Evolutionary conservation across 495 filamentous ascomycete species (phyloP).

Genomic region (Penicillium arizonense): DNA sequence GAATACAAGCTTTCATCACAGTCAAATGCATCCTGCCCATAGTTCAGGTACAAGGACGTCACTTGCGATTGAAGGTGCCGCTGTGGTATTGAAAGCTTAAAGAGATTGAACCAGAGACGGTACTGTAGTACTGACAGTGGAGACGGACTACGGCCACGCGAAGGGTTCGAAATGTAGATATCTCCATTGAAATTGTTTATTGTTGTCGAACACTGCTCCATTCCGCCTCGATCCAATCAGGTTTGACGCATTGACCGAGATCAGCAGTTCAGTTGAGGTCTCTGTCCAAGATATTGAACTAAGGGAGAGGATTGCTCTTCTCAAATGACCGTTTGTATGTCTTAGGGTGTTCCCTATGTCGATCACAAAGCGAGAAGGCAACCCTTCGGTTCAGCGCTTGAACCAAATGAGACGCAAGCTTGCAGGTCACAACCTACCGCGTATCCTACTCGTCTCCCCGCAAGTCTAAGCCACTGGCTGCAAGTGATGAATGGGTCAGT

Average conservation of each 20-base stretch:
- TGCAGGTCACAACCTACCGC: conserved; percentile 13
- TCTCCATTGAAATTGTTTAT: background rate
- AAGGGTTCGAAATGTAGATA: background rate
- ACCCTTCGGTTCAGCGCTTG: background rate
- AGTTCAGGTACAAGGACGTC: no score
- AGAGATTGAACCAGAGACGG: no score
- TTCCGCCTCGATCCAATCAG: background rate
- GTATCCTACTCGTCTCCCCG: conserved; percentile 10
- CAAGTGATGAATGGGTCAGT: conserved; percentile 9
- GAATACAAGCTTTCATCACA: no score
- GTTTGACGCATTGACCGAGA: background rate
- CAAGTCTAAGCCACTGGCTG: conserved; percentile 13
- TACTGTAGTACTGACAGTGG: no score
- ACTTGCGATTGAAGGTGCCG: no score
- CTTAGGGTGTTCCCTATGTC: conserved; percentile 1
- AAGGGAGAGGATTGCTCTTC: conserved; percentile 1
- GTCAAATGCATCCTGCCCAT: no score
- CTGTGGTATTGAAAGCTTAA: no score
- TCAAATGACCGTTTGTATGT: conserved; percentile 1
- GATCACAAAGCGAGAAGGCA: background rate
- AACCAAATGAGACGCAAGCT: conserved; percentile 5
- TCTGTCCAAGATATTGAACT: background rate
- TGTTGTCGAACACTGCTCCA: background rate
- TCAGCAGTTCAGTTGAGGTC: background rate
- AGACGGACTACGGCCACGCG: no score